Percentiles rank a stretch among this genome's conserved stretches.
These are phyloP conservation scores for Cymodocea nodosa DNA, from an alignment of 116 monocot genomes.

Conservation along the genomic window DNA sequence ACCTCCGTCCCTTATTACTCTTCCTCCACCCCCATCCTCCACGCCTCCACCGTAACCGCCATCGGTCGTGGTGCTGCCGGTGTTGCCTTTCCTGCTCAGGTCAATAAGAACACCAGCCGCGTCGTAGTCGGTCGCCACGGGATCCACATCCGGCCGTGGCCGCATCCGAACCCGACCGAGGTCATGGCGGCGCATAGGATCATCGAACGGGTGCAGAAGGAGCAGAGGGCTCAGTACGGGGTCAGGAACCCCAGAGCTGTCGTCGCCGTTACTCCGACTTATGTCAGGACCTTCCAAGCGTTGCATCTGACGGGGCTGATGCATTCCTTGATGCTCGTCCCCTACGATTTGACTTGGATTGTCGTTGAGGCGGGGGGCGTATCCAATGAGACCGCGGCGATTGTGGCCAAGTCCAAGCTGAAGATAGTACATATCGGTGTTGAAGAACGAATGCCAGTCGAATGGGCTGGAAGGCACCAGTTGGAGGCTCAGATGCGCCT, in stretches of 20 bases:
- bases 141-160: conserved; percentile 91
- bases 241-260: conserved; percentile 40
- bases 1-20: conserved; percentile 7
- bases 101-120: conserved; percentile 18
- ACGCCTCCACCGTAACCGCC: neutral
- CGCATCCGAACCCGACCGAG: conserved; percentile 79
- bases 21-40: neutral
- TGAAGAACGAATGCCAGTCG: conserved; percentile 33
- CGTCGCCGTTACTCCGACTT: conserved; percentile 76
- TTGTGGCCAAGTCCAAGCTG: conserved; percentile 34
- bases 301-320: conserved; percentile 72
- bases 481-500: conserved; percentile 73
- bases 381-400: conserved; percentile 45
- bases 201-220: conserved; percentile 75
- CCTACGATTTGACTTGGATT: conserved; percentile 77
- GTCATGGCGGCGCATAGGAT: conserved; percentile 69
- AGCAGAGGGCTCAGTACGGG: conserved; percentile 73
- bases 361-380: conserved; percentile 77
- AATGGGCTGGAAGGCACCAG: conserved; percentile 57
- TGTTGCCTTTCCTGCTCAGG: neutral
- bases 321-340: conserved; percentile 64
- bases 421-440: conserved; percentile 47
- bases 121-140: conserved; percentile 97
- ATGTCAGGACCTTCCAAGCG: conserved; percentile 85
- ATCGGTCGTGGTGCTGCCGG: neutral